These are phyloP conservation scores for Leucoagaricus sp. DNA, from an alignment of 1,284 basidiomycete genomes.

Conservation along the genomic window DNA sequence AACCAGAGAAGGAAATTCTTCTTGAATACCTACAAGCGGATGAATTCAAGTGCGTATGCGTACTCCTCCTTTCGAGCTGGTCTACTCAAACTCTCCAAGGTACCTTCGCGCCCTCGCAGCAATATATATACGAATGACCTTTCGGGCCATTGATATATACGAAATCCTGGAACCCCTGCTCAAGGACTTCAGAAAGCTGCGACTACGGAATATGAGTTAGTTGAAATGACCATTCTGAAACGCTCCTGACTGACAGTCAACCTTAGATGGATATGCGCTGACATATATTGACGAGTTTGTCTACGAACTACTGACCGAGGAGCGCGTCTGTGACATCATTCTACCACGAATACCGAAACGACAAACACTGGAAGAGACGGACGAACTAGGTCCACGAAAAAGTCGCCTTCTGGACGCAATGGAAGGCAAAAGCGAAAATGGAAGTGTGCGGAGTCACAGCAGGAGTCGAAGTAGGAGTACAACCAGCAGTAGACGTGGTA, in stretches of 20 bases:
- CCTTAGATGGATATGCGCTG: constrained; percentile 76
- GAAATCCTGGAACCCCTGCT: constrained; percentile 92
- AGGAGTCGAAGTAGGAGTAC: constrained; percentile 31
- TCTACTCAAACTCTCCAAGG: constrained; percentile 41
- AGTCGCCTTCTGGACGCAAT: constrained; percentile 83
- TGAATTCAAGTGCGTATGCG: constrained; percentile 90
- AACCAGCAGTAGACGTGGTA: constrained; percentile 28
- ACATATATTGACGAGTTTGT: constrained; percentile 94
- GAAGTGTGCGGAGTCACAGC: constrained; percentile 37
- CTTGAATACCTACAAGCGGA: constrained; percentile 93
- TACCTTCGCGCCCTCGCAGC: constrained; percentile 93
- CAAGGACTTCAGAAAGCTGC: constrained; percentile 91
- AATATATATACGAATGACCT: constrained; percentile 95
- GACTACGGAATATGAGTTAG: constrained; percentile 79
- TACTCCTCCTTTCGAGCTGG: not conserved
- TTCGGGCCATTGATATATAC: constrained; percentile 87
- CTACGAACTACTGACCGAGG: constrained; percentile 83
- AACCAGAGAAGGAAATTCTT: constrained; percentile 96
- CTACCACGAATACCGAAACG: constrained; percentile 89
- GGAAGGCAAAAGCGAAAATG: constrained; percentile 65
- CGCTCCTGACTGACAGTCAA: constrained; percentile 2
- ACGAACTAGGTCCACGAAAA: constrained; percentile 83
- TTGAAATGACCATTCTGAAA: constrained; percentile 6
- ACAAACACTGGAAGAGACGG: constrained; percentile 87
- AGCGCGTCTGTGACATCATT: constrained; percentile 96